phyloP scores from a whole-genome alignment of 2,329 filamentous ascomycete genomes.

The Alternaria burnsii region DNA sequence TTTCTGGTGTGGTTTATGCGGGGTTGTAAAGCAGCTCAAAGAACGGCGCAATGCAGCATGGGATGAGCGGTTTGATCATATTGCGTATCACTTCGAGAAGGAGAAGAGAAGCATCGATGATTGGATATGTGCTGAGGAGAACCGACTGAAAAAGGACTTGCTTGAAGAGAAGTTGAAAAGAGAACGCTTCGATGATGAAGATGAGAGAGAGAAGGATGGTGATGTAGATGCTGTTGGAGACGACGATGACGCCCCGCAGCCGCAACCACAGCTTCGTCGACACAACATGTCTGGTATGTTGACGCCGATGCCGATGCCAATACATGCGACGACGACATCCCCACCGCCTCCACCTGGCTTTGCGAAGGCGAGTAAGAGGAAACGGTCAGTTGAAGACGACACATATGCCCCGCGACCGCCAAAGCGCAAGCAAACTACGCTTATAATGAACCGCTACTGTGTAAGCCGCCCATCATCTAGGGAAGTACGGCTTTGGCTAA shows the following conservation, averaged over 20 bases:
- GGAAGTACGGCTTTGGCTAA: slow-evolving; percentile 3
- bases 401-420: background rate
- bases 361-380: background rate
- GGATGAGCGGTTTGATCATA: slow-evolving; percentile 74
- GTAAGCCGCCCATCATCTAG: slow-evolving; percentile 5
- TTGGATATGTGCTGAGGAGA: slow-evolving; percentile 61
- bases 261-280: background rate
- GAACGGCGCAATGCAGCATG: slow-evolving; percentile 63
- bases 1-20: slow-evolving; percentile 92
- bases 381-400: background rate
- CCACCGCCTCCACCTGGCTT: background rate
- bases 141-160: slow-evolving; percentile 45
- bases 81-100: slow-evolving; percentile 74
- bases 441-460: slow-evolving; percentile 9
- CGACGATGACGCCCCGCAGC: slow-evolving; percentile 2
- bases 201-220: slow-evolving; percentile 12
- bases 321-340: background rate
- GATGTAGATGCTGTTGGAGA: slow-evolving; percentile 16
- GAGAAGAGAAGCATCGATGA: slow-evolving; percentile 62
- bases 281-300: background rate
- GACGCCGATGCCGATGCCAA: background rate
- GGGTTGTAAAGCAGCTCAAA: slow-evolving; percentile 60
- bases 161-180: slow-evolving; percentile 28
- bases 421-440: slow-evolving; percentile 3
- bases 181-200: slow-evolving; percentile 30